Percentiles rank a stretch among this genome's conserved stretches.
Evolutionary conservation across 2,329 filamentous ascomycete species (phyloP).

Genomic region (Phaeosphaeria sp.): DNA sequence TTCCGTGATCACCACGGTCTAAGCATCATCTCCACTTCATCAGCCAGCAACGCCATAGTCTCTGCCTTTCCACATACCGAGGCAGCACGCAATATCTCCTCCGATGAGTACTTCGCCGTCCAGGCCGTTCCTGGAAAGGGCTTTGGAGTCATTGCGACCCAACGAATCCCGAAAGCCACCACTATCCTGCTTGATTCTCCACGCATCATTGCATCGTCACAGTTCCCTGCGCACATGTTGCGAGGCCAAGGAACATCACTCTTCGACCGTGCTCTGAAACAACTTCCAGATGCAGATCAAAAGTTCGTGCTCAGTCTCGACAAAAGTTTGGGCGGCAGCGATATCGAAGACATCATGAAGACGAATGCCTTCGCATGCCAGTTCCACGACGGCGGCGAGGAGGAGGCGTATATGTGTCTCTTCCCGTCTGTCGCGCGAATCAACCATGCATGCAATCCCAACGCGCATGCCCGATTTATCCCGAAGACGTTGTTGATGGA

Average conservation of each 20-base stretch:
- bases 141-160: slow-evolving; percentile 27
- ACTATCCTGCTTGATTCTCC: slow-evolving; percentile 29
- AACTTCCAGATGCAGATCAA: slow-evolving; percentile 13
- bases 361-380: slow-evolving; percentile 34
- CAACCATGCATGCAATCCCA: slow-evolving; percentile 33
- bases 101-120: slow-evolving; percentile 17
- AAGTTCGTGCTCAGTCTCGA: slow-evolving; percentile 19
- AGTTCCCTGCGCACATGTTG: slow-evolving; percentile 18
- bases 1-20: slow-evolving; percentile 22
- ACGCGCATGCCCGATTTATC: slow-evolving; percentile 30
- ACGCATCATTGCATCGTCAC: slow-evolving; percentile 26
- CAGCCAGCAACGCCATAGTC: slow-evolving; percentile 21
- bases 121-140: slow-evolving; percentile 28
- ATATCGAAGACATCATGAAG: slow-evolving; percentile 28
- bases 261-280: slow-evolving; percentile 15
- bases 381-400: slow-evolving; percentile 24
- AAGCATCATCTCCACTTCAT: slow-evolving; percentile 27
- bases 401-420: slow-evolving; percentile 31
- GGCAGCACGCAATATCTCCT: background rate
- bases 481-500: slow-evolving; percentile 27
- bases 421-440: slow-evolving; percentile 31
- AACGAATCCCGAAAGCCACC: slow-evolving; percentile 17
- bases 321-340: slow-evolving; percentile 19
- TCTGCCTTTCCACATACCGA: slow-evolving; percentile 12
- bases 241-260: slow-evolving; percentile 18